Conservation (phyloP, 805 yeast genomes). For the Starmerella asiatica region DNA sequence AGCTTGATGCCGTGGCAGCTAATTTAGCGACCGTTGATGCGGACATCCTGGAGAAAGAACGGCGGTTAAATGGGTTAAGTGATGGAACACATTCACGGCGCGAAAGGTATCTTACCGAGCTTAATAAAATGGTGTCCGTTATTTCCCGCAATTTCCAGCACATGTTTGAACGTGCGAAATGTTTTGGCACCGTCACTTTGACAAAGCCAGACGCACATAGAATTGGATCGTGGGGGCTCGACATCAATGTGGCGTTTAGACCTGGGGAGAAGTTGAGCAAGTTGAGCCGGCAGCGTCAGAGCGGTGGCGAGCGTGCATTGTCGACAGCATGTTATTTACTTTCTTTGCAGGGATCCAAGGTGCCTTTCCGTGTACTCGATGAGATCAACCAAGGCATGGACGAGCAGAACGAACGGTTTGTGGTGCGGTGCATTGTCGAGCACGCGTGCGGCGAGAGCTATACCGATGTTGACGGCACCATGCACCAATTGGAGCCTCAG, state of each 20-base stretch:
- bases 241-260: slow-evolving; percentile 75
- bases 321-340: slow-evolving; percentile 83
- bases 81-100: no score
- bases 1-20: no score
- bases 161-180: slow-evolving; percentile 61
- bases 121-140: slow-evolving; percentile 38
- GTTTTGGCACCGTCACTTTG: slow-evolving; percentile 68
- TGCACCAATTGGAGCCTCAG: slow-evolving; percentile 30
- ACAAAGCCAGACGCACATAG: slow-evolving; percentile 30
- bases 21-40: no score
- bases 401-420: slow-evolving; percentile 73
- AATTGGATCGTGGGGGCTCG: slow-evolving; percentile 54
- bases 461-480: not conserved
- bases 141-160: slow-evolving; percentile 54
- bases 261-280: slow-evolving; percentile 56
- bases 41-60: no score
- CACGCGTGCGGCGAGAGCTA: slow-evolving; percentile 49
- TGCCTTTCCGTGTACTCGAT: slow-evolving; percentile 92
- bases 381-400: slow-evolving; percentile 99
- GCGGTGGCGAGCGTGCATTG: slow-evolving; percentile 97
- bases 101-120: slow-evolving; percentile 46
- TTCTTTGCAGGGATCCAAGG: slow-evolving; percentile 77
- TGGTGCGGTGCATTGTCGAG: slow-evolving; percentile 73
- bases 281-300: slow-evolving; percentile 76
- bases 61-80: no score